Percentiles rank a stretch among this genome's conserved stretches.
phyloP scores from a whole-genome alignment of 2,329 filamentous ascomycete species.

The Diaporthe destruens region DNA sequence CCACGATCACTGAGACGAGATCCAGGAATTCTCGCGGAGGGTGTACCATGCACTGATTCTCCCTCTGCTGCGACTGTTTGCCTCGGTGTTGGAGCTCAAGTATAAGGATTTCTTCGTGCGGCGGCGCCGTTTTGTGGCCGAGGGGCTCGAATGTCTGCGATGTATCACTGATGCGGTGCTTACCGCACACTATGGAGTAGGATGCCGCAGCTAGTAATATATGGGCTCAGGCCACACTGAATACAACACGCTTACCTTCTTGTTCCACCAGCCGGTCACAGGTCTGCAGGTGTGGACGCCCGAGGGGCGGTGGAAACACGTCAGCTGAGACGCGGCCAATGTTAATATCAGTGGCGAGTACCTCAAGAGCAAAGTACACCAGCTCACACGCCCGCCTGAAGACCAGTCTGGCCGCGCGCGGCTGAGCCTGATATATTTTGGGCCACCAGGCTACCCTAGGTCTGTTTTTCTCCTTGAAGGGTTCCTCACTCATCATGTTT shows the following conservation, averaged over 20 bases:
- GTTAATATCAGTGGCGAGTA: slow-evolving; percentile 57
- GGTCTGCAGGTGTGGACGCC: slow-evolving; percentile 62
- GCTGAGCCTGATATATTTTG: slow-evolving; percentile 48
- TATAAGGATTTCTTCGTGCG: slow-evolving; percentile 47
- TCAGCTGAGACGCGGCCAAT: slow-evolving; percentile 54
- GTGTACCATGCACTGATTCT: slow-evolving; percentile 44
- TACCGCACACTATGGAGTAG: slow-evolving; percentile 44
- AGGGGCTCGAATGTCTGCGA: slow-evolving; percentile 47
- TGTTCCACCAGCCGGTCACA: slow-evolving; percentile 68
- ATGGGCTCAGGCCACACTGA: slow-evolving; percentile 48
- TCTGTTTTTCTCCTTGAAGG: no score
- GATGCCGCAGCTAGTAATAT: slow-evolving; percentile 43
- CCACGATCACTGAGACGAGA: slow-evolving; percentile 47
- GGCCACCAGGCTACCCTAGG: slow-evolving; percentile 42
- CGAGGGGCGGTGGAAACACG: slow-evolving; percentile 51
- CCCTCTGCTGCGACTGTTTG: slow-evolving; percentile 40
- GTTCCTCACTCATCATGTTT: no score
- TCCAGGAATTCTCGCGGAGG: slow-evolving; percentile 44
- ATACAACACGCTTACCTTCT: slow-evolving; percentile 58
- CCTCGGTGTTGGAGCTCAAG: slow-evolving; percentile 47
- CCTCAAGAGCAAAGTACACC: slow-evolving; percentile 48
- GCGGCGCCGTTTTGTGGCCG: slow-evolving; percentile 46
- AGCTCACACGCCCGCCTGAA: slow-evolving; percentile 46
- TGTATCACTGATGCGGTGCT: slow-evolving; percentile 50
- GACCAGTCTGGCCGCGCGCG: slow-evolving; percentile 46